A percentile compares a stretch with the other conserved stretches of the same genome.
Evolutionary conservation across 2,329 filamentous ascomycete species (phyloP).

Genomic region (Biscogniauxia marginata): DNA sequence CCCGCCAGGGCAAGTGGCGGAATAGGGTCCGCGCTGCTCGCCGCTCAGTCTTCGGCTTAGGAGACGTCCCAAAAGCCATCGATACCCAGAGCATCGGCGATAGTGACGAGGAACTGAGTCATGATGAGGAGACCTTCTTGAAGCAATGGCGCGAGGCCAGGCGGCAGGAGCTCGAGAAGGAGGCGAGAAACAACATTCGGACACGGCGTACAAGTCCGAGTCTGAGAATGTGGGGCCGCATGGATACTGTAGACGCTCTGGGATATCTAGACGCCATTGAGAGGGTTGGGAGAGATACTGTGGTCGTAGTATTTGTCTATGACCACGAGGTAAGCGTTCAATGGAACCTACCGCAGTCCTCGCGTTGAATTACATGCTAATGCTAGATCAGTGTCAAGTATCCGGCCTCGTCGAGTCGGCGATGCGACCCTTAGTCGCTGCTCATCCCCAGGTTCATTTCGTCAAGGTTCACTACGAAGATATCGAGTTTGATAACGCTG

Average conservation of each 20-base stretch:
- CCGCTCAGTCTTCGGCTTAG: conserved; percentile 53
- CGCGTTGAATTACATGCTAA: conserved; percentile 25
- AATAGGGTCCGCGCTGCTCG: conserved; percentile 52
- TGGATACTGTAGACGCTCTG: conserved; percentile 82
- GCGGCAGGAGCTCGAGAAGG: conserved; percentile 71
- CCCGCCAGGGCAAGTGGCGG: conserved; percentile 56
- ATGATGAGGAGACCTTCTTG: conserved; percentile 79
- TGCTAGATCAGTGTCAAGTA: conserved; percentile 65
- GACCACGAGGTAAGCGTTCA: conserved; percentile 71
- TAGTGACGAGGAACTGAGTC: conserved; percentile 48
- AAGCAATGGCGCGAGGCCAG: conserved; percentile 80
- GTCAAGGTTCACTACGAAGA: conserved; percentile 89
- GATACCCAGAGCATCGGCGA: conserved; percentile 35
- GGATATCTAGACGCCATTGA: conserved; percentile 97
- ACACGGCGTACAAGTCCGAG: conserved; percentile 74
- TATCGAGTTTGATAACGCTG: conserved; percentile 89
- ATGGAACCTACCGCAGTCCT: neutral
- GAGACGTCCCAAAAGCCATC: conserved; percentile 30
- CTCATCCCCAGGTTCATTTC: conserved; percentile 74
- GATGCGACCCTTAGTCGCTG: conserved; percentile 69
- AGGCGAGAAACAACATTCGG: conserved; percentile 53
- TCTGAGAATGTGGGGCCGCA: conserved; percentile 71
- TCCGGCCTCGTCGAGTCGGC: conserved; percentile 78
- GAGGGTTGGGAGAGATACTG: conserved; percentile 75
- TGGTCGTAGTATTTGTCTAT: conserved; percentile 91